Evolutionary conservation across 2,329 filamentous ascomycete species (phyloP), one percentile per base, ranked within the genome.

Genomic region (Curvularia hawaiiensis): DNA sequence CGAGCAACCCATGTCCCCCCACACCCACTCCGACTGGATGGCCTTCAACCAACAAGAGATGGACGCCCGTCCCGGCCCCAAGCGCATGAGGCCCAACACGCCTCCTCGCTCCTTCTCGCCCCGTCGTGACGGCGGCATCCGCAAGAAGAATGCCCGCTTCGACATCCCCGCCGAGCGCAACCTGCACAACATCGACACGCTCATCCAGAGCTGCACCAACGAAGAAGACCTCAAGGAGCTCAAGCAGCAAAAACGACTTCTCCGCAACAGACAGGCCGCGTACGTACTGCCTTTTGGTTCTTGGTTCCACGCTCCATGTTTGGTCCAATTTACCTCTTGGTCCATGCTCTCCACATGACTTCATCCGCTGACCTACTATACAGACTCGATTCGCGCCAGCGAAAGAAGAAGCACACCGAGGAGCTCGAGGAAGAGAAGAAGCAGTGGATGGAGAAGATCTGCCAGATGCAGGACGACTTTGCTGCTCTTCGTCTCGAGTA

Each of bases 91-190:
- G 62, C 84, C 87, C 41, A 85, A 85, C 73, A 93, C 90, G 28
- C 82, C 85, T 54, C 85, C 89, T 77, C 86, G 87, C 73, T 90
- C 85, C 67, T 90, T 90, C 79, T 92, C 92, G 60, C 89, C 93
- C 54, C 79, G 86, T 52, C 85, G 91, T 67, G 88, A 91, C 55
- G 92, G 96, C 68, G 92, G 95, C 60, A 96, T 98, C 77, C 87
- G 95, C 71, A 99, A 99, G 88, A 98, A 98, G 89, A 99, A 98
- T 73, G 92, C 93, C 64, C 90, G 94, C 66, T 97, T 98, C 78
- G 94, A 98, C 73, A 99, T 99, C 66, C 95, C 95, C 10, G 88
- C 91, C 44, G 95, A 97, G 79, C 87, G 93, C 61, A 98, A 93
- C 72, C 85, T 99, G 67, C 88, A 86, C 82, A 98, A 96, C 79